A percentile compares a stretch with the other conserved stretches of the same genome.
phyloP scores from a whole-genome alignment of 345 rosid genomes.

The Dovyalis caffra region DNA sequence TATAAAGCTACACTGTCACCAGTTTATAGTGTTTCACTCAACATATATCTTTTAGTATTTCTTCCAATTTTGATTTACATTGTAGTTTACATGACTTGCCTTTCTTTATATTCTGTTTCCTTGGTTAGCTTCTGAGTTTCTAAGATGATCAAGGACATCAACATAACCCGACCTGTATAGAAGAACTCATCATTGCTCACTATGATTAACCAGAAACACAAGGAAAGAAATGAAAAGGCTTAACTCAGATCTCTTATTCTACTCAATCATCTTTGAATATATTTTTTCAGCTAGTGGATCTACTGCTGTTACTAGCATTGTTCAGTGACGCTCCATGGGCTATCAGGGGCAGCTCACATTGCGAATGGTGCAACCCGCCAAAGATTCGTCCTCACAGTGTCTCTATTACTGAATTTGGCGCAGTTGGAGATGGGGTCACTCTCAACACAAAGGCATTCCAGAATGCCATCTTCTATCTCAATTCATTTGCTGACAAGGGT shows the following conservation, averaged over 20 bases:
- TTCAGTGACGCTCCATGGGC: slow-evolving; percentile 45
- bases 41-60: slow-evolving; percentile 13
- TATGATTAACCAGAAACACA: neutral
- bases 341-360: slow-evolving; percentile 48
- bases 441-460: slow-evolving; percentile 97
- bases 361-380: slow-evolving; percentile 44
- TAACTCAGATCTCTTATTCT: neutral
- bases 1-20: too few relatives aligned
- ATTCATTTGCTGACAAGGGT: slow-evolving; percentile 92
- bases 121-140: slow-evolving; percentile 9
- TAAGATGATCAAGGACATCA: neutral
- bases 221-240: too few relatives aligned
- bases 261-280: neutral
- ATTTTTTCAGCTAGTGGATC: slow-evolving; percentile 65
- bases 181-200: neutral
- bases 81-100: slow-evolving; percentile 12
- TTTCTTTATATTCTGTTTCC: neutral
- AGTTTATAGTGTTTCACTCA: neutral
- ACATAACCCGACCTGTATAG: neutral
- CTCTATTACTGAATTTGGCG: slow-evolving; percentile 95
- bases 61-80: slow-evolving; percentile 9
- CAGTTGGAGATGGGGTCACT: slow-evolving; percentile 92
- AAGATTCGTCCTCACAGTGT: slow-evolving; percentile 87
- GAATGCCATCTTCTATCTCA: slow-evolving; percentile 95
- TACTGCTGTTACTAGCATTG: slow-evolving; percentile 63